These are phyloP conservation scores for Termitomyces sp. DNA, from an alignment of 768 basidiomycete genomes.

Conservation along the genomic window DNA sequence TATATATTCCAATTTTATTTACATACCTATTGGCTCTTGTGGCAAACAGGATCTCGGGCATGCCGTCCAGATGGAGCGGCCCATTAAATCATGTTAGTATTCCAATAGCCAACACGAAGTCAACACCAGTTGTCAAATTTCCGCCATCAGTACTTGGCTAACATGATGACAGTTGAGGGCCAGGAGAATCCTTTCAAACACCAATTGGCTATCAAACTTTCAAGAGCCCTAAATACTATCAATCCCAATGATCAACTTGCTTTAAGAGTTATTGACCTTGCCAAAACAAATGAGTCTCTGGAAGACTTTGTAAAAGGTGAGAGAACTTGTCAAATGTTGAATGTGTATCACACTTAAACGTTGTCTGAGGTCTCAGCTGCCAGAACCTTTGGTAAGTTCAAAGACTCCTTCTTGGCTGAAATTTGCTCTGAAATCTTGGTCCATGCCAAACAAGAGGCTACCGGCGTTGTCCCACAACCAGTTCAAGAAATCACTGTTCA, in stretches of 20 bases:
- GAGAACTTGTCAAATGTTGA: conserved; percentile 13
- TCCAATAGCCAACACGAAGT: too few relatives aligned
- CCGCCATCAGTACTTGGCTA: too few relatives aligned
- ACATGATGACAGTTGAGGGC: not conserved
- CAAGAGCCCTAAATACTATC: conserved; percentile 71
- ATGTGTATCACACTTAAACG: not conserved
- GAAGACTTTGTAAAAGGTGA: conserved; percentile 69
- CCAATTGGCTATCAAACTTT: conserved; percentile 74
- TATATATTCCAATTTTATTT: too few relatives aligned
- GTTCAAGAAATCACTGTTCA: conserved; percentile 76
- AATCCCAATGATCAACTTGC: conserved; percentile 86
- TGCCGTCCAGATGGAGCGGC: too few relatives aligned
- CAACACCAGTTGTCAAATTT: too few relatives aligned
- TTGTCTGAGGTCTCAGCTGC: conserved; percentile 56
- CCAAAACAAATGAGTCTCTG: conserved; percentile 60
- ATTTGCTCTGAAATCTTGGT: conserved; percentile 77
- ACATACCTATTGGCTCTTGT: too few relatives aligned
- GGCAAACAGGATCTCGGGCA: too few relatives aligned
- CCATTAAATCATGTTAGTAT: too few relatives aligned
- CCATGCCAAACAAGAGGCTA: conserved; percentile 63
- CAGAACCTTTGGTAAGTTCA: conserved; percentile 82
- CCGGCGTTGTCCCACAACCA: conserved; percentile 51
- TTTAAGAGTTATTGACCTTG: conserved; percentile 74
- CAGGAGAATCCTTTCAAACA: conserved; percentile 52
- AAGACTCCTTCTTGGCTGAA: conserved; percentile 72